Evolutionary conservation across 306 rosid genomes (phyloP).

Genomic region (Pyrus communis): DNA sequence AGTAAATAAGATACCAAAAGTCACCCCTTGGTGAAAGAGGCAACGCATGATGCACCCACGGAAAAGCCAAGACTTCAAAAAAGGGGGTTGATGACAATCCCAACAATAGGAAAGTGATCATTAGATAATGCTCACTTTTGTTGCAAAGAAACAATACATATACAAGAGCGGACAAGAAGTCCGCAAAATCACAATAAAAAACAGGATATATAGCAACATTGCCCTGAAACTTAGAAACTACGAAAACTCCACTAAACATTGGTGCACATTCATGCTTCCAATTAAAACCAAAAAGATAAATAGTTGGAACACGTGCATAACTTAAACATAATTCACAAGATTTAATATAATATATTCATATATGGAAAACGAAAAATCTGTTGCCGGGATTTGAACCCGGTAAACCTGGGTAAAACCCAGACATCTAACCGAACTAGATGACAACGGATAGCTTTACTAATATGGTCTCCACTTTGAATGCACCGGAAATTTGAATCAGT

Average conservation of each 20-base stretch:
- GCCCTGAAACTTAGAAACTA: too few relatives aligned
- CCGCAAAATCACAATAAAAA: background rate
- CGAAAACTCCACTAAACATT: background rate
- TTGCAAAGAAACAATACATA: too few relatives aligned
- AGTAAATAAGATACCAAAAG: background rate
- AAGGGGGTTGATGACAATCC: background rate
- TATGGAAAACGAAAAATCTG: conserved; percentile 12
- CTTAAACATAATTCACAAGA: conserved; percentile 2
- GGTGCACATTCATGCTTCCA: background rate
- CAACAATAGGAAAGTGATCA: background rate
- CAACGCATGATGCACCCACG: background rate
- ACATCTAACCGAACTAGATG: conserved; percentile 58
- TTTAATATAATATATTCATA: background rate
- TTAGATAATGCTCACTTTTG: background rate
- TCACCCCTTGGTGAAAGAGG: background rate
- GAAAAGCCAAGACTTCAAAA: background rate
- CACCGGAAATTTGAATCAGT: too few relatives aligned
- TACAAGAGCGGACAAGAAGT: background rate
- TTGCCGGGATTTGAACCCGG: conserved; percentile 66
- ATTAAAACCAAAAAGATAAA: background rate
- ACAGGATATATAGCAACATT: too few relatives aligned
- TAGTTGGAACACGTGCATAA: conserved; percentile 18
- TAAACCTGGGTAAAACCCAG: conserved; percentile 55
- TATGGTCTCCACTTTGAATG: too few relatives aligned
- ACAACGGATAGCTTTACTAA: too few relatives aligned